Evolutionary conservation across 345 rosid genomes (phyloP).

Genomic region (Mercurialis annua): DNA sequence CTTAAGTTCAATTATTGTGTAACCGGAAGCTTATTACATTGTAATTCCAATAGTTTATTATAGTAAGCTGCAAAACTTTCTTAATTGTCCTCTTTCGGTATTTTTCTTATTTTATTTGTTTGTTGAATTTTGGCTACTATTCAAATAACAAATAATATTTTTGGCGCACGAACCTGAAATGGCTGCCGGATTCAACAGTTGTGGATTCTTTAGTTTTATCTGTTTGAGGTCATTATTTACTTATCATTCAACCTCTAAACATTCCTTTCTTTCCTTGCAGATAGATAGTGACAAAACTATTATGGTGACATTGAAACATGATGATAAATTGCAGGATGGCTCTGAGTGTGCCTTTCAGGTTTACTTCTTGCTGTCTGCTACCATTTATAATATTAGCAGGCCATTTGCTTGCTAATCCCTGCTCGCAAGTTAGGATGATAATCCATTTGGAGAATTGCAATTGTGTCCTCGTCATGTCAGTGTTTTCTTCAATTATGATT

Average conservation of each 20-base stretch:
- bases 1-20: not conserved
- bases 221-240: constrained; percentile 1
- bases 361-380: constrained; percentile 7
- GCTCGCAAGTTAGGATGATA: not conserved
- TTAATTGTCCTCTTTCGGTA: not conserved
- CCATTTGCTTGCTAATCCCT: not conserved
- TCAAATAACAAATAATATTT: not conserved
- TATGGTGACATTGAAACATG: constrained; percentile 90
- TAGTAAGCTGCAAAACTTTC: not conserved
- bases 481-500: not conserved
- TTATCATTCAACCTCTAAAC: constrained; percentile 17
- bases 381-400: not conserved
- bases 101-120: not conserved
- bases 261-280: constrained; percentile 39
- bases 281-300: constrained; percentile 91
- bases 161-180: not conserved
- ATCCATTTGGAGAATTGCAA: constrained; percentile 6
- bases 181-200: not conserved
- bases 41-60: not conserved
- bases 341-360: constrained; percentile 96
- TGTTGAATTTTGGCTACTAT: not conserved
- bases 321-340: constrained; percentile 93
- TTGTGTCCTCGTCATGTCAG: not conserved
- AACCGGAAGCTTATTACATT: not conserved
- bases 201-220: not conserved